These are phyloP conservation scores for Bacidia rubella DNA, from an alignment of 495 filamentous ascomycete genomes.

Conservation along the genomic window DNA sequence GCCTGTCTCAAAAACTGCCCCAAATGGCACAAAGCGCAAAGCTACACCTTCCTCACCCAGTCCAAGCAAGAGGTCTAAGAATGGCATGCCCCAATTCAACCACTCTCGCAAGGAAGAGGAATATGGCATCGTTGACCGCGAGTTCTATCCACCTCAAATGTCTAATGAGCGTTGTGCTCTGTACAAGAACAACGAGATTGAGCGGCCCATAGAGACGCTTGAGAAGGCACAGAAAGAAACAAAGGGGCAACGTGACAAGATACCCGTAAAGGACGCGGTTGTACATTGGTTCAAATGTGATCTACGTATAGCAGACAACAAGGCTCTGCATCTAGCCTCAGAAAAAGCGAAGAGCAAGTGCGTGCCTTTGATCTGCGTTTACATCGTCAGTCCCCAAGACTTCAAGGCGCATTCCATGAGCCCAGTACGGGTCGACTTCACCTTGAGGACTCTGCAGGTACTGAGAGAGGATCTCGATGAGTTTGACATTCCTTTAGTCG, in stretches of 20 bases:
- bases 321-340: constrained; percentile 51
- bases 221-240: constrained; percentile 28
- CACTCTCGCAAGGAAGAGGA: constrained; percentile 35
- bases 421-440: constrained; percentile 66
- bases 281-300: constrained; percentile 91
- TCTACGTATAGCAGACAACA: constrained; percentile 62
- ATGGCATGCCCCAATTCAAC: constrained; percentile 5
- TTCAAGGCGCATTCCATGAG: constrained; percentile 67
- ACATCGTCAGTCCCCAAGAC: constrained; percentile 76
- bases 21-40: constrained; percentile 16
- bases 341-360: constrained; percentile 48
- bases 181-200: constrained; percentile 52
- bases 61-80: constrained; percentile 15
- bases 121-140: constrained; percentile 58
- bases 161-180: constrained; percentile 56
- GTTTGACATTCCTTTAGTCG: constrained; percentile 66
- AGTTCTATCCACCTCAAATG: constrained; percentile 81
- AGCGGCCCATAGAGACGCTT: constrained; percentile 56
- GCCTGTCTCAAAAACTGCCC: no score
- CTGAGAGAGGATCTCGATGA: constrained; percentile 52
- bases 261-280: constrained; percentile 46
- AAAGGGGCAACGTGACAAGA: constrained; percentile 14
- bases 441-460: constrained; percentile 50
- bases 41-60: neutral
- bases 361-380: constrained; percentile 60